Conservation (phyloP, 768 basidiomycete genomes). For the Leccinum boreale region DNA sequence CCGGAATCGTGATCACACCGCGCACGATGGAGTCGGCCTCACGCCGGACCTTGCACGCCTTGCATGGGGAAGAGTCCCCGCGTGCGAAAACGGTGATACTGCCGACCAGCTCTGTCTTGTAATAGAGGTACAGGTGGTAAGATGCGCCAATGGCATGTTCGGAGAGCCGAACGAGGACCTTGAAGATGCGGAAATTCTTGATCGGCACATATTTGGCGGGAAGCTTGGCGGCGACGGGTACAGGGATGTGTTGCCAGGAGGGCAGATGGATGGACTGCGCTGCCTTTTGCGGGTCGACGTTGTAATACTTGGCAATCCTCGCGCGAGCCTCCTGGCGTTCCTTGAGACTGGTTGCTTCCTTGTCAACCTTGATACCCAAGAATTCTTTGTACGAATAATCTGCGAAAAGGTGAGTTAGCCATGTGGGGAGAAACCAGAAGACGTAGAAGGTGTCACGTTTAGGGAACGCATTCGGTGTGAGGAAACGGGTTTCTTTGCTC, state of each 20-base stretch:
- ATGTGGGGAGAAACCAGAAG: neutral
- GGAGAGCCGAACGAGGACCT: constrained; percentile 21
- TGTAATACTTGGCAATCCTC: constrained; percentile 22
- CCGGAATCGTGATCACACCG: constrained; percentile 24
- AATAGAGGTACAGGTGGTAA: constrained; percentile 23
- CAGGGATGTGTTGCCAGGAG: constrained; percentile 17
- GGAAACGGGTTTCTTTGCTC: constrained; percentile 21
- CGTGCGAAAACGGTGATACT: constrained; percentile 23
- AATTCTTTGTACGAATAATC: constrained; percentile 29
- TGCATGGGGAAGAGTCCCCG: constrained; percentile 19
- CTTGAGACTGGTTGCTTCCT: constrained; percentile 3
- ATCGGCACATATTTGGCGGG: constrained; percentile 18
- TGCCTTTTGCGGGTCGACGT: constrained; percentile 19
- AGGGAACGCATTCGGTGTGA: constrained; percentile 15
- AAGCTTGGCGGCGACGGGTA: constrained; percentile 8
- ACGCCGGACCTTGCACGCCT: constrained; percentile 24
- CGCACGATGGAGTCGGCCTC: constrained; percentile 13
- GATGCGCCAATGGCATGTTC: constrained; percentile 24
- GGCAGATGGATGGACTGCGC: neutral
- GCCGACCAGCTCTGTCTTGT: constrained; percentile 19
- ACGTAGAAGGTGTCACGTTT: constrained; percentile 13
- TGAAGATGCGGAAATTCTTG: constrained; percentile 23
- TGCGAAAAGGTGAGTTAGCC: neutral
- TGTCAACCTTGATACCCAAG: constrained; percentile 26
- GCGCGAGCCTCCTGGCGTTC: constrained; percentile 22